Evolutionary conservation across 108 stramenopile species (phyloP).

Genomic region (Ochromonas danica): DNA sequence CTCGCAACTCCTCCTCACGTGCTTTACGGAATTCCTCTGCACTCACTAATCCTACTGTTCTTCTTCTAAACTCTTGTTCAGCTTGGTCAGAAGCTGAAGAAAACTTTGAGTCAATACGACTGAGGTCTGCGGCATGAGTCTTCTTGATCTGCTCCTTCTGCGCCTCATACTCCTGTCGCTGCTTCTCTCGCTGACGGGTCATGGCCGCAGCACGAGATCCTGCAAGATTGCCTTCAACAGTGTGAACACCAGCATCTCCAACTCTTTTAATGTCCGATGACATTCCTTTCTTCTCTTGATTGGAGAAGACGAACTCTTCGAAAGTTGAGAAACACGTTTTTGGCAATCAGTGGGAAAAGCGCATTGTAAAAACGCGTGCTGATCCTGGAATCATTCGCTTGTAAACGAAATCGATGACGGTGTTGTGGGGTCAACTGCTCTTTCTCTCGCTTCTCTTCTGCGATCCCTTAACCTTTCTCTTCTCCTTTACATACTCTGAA

Average conservation of each 20-base stretch:
- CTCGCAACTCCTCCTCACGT: conserved; percentile 31
- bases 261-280: conserved; percentile 26
- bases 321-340: too few species aligned
- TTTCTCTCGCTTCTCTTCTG: too few species aligned
- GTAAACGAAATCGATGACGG: too few species aligned
- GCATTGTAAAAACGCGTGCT: too few species aligned
- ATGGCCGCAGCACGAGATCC: conserved; percentile 48
- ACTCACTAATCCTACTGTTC: conserved; percentile 22
- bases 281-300: too few species aligned
- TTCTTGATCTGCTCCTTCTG: conserved; percentile 47
- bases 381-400: too few species aligned
- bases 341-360: too few species aligned
- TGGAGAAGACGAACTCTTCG: too few species aligned
- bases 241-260: conserved; percentile 55
- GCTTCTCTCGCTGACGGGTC: conserved; percentile 50
- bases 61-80: conserved; percentile 45
- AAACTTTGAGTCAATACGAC: conserved; percentile 50
- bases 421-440: too few species aligned
- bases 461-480: too few species aligned
- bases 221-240: conserved; percentile 55
- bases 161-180: conserved; percentile 52
- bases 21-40: conserved; percentile 37
- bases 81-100: conserved; percentile 42
- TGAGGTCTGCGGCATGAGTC: not conserved
- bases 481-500: too few species aligned